Evolutionary conservation across 805 yeast genomes (phyloP), one percentile per base, ranked within the genome.

Genomic region (Wickerhamomyces canadensis): DNA sequence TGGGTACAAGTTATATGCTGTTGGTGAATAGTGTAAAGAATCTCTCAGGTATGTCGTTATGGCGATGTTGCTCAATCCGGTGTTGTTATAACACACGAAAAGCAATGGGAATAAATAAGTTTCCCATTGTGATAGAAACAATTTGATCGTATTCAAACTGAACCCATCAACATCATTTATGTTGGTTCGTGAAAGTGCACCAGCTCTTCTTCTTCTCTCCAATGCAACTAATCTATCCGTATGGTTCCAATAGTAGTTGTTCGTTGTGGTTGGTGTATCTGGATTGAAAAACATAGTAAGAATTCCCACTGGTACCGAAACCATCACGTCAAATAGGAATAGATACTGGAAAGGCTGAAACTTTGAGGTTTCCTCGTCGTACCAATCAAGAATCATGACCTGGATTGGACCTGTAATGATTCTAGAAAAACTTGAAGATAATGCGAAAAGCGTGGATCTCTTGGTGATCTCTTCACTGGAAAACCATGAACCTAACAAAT

Each of bases 91-190:
- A 23, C 45, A 43, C 5, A 41, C 35, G 35, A 44, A 44, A 2
- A 42, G 31, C 11, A 41, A 7, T 19, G 74, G 74, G 45, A 69
- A 70, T 17, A 68, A 66, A 27, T 48, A 65, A 15, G 67, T 55
- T 47, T 69, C 74, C 72, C 75, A 68, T 1, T 72, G 62, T 35
- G 44, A 56, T 49, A 68, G 65, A 40, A 60, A 65, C 1, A 57
- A 33, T 40, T 64, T 67, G 39, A 69, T 55, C 35, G 60, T 64
- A 7, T 36, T 31, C 58, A 54, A 8, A 70, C 61, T 43, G 63
- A 67, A 27, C 53, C 61, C 25, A 52, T 55, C 46, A 62, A 62
- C 25, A 52, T 55, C 47, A 61, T 14, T 15, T 6, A 16, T 15
- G 22, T 31, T 36, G 3, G 17, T 12, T 6, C 62, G 53, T 30